Evolutionary conservation across 2,329 filamentous ascomycete species (phyloP).

Genomic region (Fusarium ambrosium): DNA sequence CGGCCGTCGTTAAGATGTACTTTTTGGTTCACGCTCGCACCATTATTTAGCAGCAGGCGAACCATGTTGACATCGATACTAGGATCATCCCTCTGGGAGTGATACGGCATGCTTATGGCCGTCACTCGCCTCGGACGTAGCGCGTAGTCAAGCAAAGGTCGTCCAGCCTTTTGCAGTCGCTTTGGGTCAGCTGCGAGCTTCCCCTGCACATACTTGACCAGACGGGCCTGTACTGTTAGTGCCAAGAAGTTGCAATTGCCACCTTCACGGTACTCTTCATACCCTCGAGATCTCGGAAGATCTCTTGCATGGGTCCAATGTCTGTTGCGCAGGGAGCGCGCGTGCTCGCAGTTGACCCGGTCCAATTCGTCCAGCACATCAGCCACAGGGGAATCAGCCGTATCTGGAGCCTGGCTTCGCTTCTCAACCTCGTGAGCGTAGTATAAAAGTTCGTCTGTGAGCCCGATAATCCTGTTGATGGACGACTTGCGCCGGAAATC

Average conservation of each 20-base stretch:
- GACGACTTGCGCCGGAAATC: neutral
- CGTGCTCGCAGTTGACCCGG: neutral
- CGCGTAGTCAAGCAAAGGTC: slow-evolving; percentile 6
- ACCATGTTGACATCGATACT: slow-evolving; percentile 12
- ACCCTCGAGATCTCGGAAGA: neutral
- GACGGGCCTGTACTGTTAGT: neutral
- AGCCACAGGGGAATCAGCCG: neutral
- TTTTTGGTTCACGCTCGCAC: neutral
- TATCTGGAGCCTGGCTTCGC: neutral
- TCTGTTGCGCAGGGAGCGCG: neutral
- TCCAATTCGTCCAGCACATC: neutral
- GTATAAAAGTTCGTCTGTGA: slow-evolving; percentile 11
- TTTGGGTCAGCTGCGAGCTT: neutral
- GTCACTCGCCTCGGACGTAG: slow-evolving; percentile 13
- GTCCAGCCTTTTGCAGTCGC: neutral
- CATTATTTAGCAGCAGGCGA: neutral
- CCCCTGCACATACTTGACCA: neutral
- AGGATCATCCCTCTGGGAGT: slow-evolving; percentile 4
- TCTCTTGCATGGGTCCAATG: neutral
- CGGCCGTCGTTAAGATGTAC: neutral
- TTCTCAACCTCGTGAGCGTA: slow-evolving; percentile 10
- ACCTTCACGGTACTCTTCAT: neutral
- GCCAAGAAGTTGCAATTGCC: neutral
- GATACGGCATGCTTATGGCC: slow-evolving; percentile 7
- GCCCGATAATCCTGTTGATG: slow-evolving; percentile 9